These are phyloP conservation scores for Saccharomycopsis sp. DNA, from an alignment of 805 yeast genomes.

Conservation along the genomic window DNA sequence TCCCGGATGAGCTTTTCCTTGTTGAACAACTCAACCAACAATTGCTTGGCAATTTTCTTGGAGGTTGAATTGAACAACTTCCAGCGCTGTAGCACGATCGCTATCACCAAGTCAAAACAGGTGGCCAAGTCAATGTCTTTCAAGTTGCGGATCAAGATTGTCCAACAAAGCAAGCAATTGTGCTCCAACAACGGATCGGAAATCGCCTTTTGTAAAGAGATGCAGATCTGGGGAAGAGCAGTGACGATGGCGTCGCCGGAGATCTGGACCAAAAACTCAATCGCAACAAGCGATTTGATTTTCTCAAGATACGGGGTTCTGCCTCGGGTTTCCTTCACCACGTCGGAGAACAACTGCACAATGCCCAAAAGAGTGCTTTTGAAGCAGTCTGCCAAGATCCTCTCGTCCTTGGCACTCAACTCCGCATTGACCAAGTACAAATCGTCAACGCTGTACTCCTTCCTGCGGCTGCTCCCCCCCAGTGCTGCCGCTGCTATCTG, in stretches of 20 bases:
- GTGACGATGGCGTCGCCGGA: slow-evolving; percentile 48
- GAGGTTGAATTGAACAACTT: slow-evolving; percentile 39
- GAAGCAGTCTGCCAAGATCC: slow-evolving; percentile 33
- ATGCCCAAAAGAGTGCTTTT: slow-evolving; percentile 61
- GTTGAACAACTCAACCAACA: slow-evolving; percentile 34
- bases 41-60: slow-evolving; percentile 40
- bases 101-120: slow-evolving; percentile 63
- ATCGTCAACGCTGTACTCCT: slow-evolving; percentile 12
- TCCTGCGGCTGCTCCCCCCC: not conserved
- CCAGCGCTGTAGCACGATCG: slow-evolving; percentile 68
- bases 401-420: slow-evolving; percentile 26
- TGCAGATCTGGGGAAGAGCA: slow-evolving; percentile 76
- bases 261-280: slow-evolving; percentile 53
- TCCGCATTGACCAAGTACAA: slow-evolving; percentile 22
- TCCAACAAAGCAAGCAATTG: slow-evolving; percentile 62
- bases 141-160: slow-evolving; percentile 47
- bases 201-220: slow-evolving; percentile 74
- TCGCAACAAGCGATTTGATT: slow-evolving; percentile 61
- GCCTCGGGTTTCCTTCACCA: slow-evolving; percentile 66
- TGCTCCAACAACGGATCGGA: slow-evolving; percentile 52
- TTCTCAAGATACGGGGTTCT: slow-evolving; percentile 65
- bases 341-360: slow-evolving; percentile 70
- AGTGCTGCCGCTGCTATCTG: not conserved
- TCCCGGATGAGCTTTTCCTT: slow-evolving; percentile 28
- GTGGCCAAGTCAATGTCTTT: slow-evolving; percentile 50